Conservation (phyloP, 225 moss, liverwort and hornwort species). For the Thuidium tamariscinum region DNA sequence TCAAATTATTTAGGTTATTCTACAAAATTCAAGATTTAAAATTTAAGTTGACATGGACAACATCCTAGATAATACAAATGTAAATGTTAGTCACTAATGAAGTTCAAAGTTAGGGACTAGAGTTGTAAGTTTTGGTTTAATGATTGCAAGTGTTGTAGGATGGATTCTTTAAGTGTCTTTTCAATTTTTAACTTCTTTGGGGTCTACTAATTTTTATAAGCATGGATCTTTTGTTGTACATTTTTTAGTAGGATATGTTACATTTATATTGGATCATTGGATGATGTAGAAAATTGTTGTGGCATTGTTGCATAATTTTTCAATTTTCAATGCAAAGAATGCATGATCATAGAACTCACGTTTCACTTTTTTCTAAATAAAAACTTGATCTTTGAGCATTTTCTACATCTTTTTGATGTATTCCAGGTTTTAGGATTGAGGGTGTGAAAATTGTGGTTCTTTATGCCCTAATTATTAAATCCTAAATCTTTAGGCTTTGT, state of each 20-base stretch:
- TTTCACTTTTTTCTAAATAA: too few species aligned
- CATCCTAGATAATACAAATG: not conserved
- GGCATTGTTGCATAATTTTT: not conserved
- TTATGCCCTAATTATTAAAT: not conserved
- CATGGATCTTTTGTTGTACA: too few species aligned
- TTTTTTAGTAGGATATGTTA: too few species aligned
- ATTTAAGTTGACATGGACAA: fast-evolving
- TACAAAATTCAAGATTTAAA: not conserved
- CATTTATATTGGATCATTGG: fast-evolving
- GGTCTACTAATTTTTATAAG: not conserved
- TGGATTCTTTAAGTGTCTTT: not conserved
- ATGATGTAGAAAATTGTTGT: not conserved
- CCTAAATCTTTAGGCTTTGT: fast-evolving
- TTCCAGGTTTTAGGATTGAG: not conserved
- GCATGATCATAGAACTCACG: too few species aligned
- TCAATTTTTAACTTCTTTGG: not conserved
- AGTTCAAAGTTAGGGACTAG: not conserved
- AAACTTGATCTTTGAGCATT: not conserved
- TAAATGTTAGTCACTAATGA: not conserved
- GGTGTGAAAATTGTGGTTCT: not conserved
- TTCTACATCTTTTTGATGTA: not conserved
- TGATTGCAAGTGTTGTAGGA: not conserved
- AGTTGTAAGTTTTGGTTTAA: not conserved
- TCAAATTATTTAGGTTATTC: too few species aligned
- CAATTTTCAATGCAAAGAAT: too few species aligned